These are phyloP conservation scores for Cercospora canescens DNA, from an alignment of 2,329 filamentous ascomycete genomes.

Conservation along the genomic window DNA sequence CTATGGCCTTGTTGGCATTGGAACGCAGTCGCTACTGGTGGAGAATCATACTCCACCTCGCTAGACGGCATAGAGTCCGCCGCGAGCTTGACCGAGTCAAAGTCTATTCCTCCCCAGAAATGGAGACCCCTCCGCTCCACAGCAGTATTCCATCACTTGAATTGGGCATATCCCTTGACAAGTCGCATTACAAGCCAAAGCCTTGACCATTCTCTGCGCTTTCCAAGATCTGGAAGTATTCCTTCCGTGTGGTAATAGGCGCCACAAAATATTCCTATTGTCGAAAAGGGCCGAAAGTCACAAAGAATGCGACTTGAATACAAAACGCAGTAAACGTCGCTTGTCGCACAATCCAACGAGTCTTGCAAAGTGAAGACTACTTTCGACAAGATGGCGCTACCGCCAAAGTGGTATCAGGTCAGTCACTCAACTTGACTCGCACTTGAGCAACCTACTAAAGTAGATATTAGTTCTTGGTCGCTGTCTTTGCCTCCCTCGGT, in stretches of 20 bases:
- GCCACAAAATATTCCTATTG: slow-evolving; percentile 5
- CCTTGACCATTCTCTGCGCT: not conserved
- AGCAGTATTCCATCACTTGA: not conserved
- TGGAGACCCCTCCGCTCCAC: not conserved
- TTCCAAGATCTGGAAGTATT: slow-evolving; percentile 11
- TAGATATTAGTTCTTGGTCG: slow-evolving; percentile 53
- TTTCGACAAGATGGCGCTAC: slow-evolving; percentile 50
- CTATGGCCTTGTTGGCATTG: not conserved
- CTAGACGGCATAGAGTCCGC: not conserved
- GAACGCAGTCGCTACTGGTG: slow-evolving; percentile 3
- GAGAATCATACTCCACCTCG: not conserved
- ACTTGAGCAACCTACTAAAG: not conserved
- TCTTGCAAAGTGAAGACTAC: not conserved
- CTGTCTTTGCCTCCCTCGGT: slow-evolving; percentile 60
- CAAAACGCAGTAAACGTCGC: not conserved
- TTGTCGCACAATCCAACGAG: not conserved
- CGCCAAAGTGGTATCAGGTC: slow-evolving; percentile 58
- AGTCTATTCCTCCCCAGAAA: not conserved
- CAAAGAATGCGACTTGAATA: not conserved
- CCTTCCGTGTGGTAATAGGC: slow-evolving; percentile 9
- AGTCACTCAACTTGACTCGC: not conserved
- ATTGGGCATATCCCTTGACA: not conserved
- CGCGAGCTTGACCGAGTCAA: slow-evolving; percentile 5
- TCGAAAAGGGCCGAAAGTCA: not conserved
- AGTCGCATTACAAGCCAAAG: not conserved